Base-by-base conservation (phyloP, 805 yeast species). In the Cyberlindnera sargentensis region DNA sequence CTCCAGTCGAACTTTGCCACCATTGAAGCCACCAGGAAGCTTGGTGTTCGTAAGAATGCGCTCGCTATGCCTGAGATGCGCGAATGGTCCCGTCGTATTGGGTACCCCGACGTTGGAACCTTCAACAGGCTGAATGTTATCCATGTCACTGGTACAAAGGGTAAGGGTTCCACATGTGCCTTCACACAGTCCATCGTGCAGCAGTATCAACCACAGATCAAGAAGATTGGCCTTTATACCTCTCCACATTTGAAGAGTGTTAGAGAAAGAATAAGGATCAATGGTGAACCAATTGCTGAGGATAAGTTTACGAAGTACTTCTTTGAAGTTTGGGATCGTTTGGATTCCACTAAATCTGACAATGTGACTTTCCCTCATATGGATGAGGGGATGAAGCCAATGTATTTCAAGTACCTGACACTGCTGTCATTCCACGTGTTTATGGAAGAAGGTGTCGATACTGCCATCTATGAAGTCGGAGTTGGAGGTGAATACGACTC, bases 401-500 rank as follows among this genome's bases (percentile, higher is more conserved):
- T 88, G 60, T 93, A 93, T 62, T 93, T 93, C 74, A 82, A 95
- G 58, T 95, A 77, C 63, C 67, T 93, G 60, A 93, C 99, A 0
- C 65, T 95, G 15, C 63, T 93, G 47, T 87, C 97, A 3, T 93
- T 89, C 68, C 96, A 95, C 61, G 84, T 88, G 1, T 95, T 95
- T 55, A 61, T 87, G 65, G 73, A 77, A 43, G 99, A 93, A 64
- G 84, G 85, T 2, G 90, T 93, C n/a, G 85, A 89, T 58, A 77
- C 96, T 31, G 97, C 98, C 9, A 82, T 93, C 33, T 89, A 86
- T 58, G 99, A 93, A 62, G 99, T 95, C 29, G 99, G 99, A 24
- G 95, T 93, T 39, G 99, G 99, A 28, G 99, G 99, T 6, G 95
- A 86, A 59, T 88, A 80, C 57, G 99, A 93, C 63, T 87, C 96